Percentiles rank a stretch among this genome's conserved stretches.
phyloP scores from a whole-genome alignment of 306 rosid species.

The Cucumis sativus region Cucumber_9930_V3 NC_026660.2:1378501-1379000 shows the following conservation, averaged over 20 bases:
- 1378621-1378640: constrained; percentile 26
- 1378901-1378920: too few relatives aligned
- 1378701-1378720: constrained; percentile 70
- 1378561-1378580: background rate
- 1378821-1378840: background rate
- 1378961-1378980: too few relatives aligned
- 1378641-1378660: constrained; percentile 50
- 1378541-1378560: background rate
- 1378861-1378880: too few relatives aligned
- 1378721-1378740: constrained; percentile 87
- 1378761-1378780: constrained; percentile 88
- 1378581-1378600: background rate
- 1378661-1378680: constrained; percentile 66
- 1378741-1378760: constrained; percentile 99
- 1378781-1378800: constrained; percentile 30
- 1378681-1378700: constrained; percentile 58
- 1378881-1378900: too few relatives aligned
- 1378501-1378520: constrained; percentile 76
- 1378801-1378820: background rate
- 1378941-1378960: too few relatives aligned
- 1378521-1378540: constrained; percentile 81
- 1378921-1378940: too few relatives aligned
- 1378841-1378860: too few relatives aligned
- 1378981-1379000: too few relatives aligned
- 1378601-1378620: background rate